Base-by-base conservation (phyloP, 306 rosid genomes). In the Astragalus glycyphyllos region DNA sequence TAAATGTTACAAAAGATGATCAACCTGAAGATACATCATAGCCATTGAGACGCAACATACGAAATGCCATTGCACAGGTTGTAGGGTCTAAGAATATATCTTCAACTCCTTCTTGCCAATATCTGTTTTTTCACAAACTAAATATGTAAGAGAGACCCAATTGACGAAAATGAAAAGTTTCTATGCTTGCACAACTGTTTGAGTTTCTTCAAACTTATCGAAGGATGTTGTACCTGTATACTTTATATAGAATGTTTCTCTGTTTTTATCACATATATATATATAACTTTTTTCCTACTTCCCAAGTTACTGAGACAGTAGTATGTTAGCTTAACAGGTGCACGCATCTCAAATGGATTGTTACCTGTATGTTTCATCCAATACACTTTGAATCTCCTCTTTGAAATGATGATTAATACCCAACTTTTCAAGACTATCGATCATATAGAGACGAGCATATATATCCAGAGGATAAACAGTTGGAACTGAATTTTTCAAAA, bases 51-150 rank as follows among this genome's bases (percentile, higher is more conserved):
- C 90, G 86, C 67, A 90, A 71, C 20, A 90, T 38, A 12, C 90
- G 93, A 73, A 92, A 92, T 56, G 98, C 96, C 84, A 86, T 75
- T 35, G 97, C 96, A 56, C 93, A 86, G 15, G 87, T 88, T 35
- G 91, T 78, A 34, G 90, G 72, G 51, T 90, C 96, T 58, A 85
- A 77, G 53, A 86, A 82, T 75, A 92, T 77, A 51, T 86, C 82
- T 81, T 92, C 96, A 6, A 63, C 90, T 20, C 85, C 90, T 59
- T 79, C 87, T 49, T 73, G 61, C 93, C 93, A 90, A 75, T 26
- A 68, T 62, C 97, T 92, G 87, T 61, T 76, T 57, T 40, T 54
- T 38, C 49, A 71, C 29, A 64, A 59, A 74, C 58, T 64, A 72
- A 40, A 40, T 40, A 15, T 44, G 31, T 59, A 31, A 31, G 41